Evolutionary conservation across 805 yeast species (phyloP).

Genomic region (Ogataea nonfermentans): DNA sequence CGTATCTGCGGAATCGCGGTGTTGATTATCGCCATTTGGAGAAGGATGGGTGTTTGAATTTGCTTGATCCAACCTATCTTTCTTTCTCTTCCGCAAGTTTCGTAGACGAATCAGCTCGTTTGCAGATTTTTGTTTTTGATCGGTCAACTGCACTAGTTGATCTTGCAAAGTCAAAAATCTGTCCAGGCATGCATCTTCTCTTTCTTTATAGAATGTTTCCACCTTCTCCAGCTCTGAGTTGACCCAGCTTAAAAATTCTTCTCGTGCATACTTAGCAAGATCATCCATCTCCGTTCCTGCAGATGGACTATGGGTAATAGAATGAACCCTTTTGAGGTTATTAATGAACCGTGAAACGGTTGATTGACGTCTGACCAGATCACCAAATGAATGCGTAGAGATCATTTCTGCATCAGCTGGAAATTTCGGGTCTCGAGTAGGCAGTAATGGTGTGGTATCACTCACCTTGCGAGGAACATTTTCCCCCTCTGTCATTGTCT

Average conservation of each 20-base stretch:
- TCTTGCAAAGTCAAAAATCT: slow-evolving; percentile 62
- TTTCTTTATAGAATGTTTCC: slow-evolving; percentile 56
- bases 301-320: slow-evolving; percentile 5
- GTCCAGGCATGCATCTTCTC: slow-evolving; percentile 58
- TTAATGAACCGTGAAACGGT: slow-evolving; percentile 21
- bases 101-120: slow-evolving; percentile 14
- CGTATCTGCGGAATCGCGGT: slow-evolving; percentile 1
- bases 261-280: slow-evolving; percentile 37
- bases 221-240: slow-evolving; percentile 60
- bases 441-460: slow-evolving; percentile 9
- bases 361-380: slow-evolving; percentile 21
- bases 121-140: slow-evolving; percentile 41
- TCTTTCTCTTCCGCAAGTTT: slow-evolving; percentile 12
- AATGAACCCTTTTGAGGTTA: slow-evolving; percentile 18
- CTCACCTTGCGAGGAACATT: neutral
- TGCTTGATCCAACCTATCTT: slow-evolving; percentile 1
- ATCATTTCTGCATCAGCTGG: neutral
- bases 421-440: neutral
- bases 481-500: neutral
- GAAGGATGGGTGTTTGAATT: too few relatives aligned
- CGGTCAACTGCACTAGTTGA: slow-evolving; percentile 63
- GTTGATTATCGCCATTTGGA: neutral
- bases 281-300: slow-evolving; percentile 31
- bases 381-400: neutral
- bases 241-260: slow-evolving; percentile 64